phyloP scores from a whole-genome alignment of 2,329 filamentous ascomycete genomes.

The Pezicula radicicola region DNA sequence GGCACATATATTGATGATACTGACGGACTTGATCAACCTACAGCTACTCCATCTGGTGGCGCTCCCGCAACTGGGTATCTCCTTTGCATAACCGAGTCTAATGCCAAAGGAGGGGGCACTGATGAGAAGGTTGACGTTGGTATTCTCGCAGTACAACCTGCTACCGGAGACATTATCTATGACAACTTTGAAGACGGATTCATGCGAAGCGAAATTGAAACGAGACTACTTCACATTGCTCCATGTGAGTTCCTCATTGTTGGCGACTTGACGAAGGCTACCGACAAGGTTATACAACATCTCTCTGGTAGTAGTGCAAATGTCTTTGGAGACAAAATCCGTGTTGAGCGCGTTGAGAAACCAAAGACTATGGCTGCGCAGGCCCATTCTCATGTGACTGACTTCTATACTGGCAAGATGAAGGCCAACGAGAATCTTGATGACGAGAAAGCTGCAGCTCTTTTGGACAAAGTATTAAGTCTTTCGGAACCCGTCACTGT shows the following conservation, averaged over 20 bases:
- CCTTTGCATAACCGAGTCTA: slow-evolving; percentile 85
- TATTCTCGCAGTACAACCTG: slow-evolving; percentile 89
- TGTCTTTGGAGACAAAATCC: slow-evolving; percentile 85
- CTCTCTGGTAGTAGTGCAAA: slow-evolving; percentile 87
- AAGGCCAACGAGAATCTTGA: slow-evolving; percentile 53
- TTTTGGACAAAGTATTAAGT: slow-evolving; percentile 83
- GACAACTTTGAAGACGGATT: slow-evolving; percentile 97
- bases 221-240: slow-evolving; percentile 88
- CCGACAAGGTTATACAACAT: slow-evolving; percentile 88
- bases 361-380: slow-evolving; percentile 80
- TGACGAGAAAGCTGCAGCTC: slow-evolving; percentile 55
- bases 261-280: slow-evolving; percentile 83
- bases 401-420: slow-evolving; percentile 87
- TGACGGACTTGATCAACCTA: slow-evolving; percentile 65
- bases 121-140: slow-evolving; percentile 94
- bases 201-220: slow-evolving; percentile 96
- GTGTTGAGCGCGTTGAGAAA: slow-evolving; percentile 76
- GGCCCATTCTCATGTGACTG: slow-evolving; percentile 83
- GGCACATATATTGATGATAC: slow-evolving; percentile 95
- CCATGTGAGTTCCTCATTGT: slow-evolving; percentile 95
- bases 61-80: slow-evolving; percentile 76
- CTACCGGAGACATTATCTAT: slow-evolving; percentile 93
- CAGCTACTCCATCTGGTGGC: slow-evolving; percentile 53
- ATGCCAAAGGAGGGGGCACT: slow-evolving; percentile 74
- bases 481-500: slow-evolving; percentile 84